Conservation (phyloP, 116 monocot genomes). For the Dioscorea cayenensis region DNA sequence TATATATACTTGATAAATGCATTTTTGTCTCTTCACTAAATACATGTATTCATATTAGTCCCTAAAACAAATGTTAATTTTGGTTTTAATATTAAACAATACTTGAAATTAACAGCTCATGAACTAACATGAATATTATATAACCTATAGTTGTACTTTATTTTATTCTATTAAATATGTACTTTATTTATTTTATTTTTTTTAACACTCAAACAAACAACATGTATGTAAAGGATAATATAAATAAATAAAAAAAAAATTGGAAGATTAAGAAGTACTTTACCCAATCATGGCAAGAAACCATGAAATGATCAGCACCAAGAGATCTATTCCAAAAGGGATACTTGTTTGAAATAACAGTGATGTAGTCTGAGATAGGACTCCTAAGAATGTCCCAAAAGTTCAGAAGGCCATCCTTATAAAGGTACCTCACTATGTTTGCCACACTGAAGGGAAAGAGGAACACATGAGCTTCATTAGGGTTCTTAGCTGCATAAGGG, state of each 20-base stretch:
- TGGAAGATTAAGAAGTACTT: not conserved
- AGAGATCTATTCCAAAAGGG: slow-evolving; percentile 58
- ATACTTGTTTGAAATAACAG: slow-evolving; percentile 26
- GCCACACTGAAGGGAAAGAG: slow-evolving; percentile 68
- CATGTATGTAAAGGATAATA: too few species aligned
- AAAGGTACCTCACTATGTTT: slow-evolving; percentile 46
- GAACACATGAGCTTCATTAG: slow-evolving; percentile 63
- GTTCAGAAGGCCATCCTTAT: slow-evolving; percentile 20
- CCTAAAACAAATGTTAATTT: too few species aligned
- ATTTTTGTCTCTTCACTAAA: too few species aligned
- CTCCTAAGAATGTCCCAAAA: slow-evolving; percentile 25
- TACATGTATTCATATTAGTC: too few species aligned
- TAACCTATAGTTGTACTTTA: too few species aligned
- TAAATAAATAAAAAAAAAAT: not conserved
- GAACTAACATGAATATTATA: too few species aligned
- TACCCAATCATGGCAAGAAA: slow-evolving; percentile 92
- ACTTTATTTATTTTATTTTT: too few species aligned
- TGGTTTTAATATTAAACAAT: too few species aligned
- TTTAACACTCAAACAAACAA: too few species aligned
- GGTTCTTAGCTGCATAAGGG: slow-evolving; percentile 24
- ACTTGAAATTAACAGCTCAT: too few species aligned
- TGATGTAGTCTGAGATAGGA: slow-evolving; percentile 44
- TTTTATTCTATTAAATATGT: too few species aligned
- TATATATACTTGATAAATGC: too few species aligned
- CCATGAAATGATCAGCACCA: slow-evolving; percentile 84